phyloP scores from a whole-genome alignment of 805 yeast species.

The Wickerhamiella allomyrinae region DNA sequence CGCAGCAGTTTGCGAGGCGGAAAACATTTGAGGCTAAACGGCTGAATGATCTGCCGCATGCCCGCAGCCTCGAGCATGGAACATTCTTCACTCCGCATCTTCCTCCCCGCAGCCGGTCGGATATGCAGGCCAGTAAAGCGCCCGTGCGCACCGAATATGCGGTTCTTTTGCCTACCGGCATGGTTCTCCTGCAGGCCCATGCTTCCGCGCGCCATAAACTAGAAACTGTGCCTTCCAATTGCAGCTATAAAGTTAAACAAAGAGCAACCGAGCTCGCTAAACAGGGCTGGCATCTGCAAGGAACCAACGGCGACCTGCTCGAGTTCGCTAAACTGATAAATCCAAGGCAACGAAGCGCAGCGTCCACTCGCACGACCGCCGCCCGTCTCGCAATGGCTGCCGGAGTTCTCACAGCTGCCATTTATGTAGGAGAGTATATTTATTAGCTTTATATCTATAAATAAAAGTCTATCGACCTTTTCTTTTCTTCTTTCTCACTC shows the following conservation, averaged over 20 bases:
- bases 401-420: slow-evolving; percentile 5
- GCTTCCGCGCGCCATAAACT: slow-evolving; percentile 3
- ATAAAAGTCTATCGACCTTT: no score
- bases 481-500: no score
- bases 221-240: slow-evolving; percentile 4
- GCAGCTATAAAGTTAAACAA: slow-evolving; percentile 13
- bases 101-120: neutral
- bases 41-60: slow-evolving; percentile 11
- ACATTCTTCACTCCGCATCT: slow-evolving; percentile 36
- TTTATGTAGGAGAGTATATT: slow-evolving; percentile 10
- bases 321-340: slow-evolving; percentile 28
- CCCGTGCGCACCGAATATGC: slow-evolving; percentile 9
- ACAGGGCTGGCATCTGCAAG: slow-evolving; percentile 41
- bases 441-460: no score
- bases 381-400: neutral
- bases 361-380: slow-evolving; percentile 2
- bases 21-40: neutral
- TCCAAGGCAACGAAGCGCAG: neutral
- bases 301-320: slow-evolving; percentile 27
- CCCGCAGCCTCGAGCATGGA: slow-evolving; percentile 25
- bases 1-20: neutral
- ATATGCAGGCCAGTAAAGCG: neutral
- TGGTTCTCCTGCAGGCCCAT: slow-evolving; percentile 3
- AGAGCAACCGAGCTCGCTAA: slow-evolving; percentile 31
- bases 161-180: slow-evolving; percentile 4